Evolutionary conservation across 129 eudicot genomes (phyloP), one percentile per base, ranked within the genome.

Genomic region (Chrysanthemum makinoi): DNA sequence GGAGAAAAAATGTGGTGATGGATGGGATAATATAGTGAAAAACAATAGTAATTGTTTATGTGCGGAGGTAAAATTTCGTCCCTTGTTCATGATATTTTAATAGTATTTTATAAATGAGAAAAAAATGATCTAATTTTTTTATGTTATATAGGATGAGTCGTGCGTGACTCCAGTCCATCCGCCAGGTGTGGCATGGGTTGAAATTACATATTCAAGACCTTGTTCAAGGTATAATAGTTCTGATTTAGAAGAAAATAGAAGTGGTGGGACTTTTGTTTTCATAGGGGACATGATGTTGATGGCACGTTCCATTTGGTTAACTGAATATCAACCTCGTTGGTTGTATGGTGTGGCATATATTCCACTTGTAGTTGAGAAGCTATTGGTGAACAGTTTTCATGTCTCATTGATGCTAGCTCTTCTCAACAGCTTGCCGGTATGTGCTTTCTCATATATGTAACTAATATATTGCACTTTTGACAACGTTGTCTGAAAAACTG

Each of bases 381-480:
- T 85, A 60, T 65, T 89, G 55, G 74, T 83, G 43, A 87, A 84
- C 78, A 63, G 84, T n/a, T 89, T 87, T 75, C 84, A 89, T 54
- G 95, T 93, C 68, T 93, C 98, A 35, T 63, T 89, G 81, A 77
- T 77, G 68, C 80, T 93, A 55, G 98, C 92, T 72, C 87, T 93
- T 70, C 89, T 89, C 62, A 93, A 93, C 72, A 83, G 96, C 75
- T 81, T 93, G 22, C 96, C 96, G 84, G 96, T 93, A 89, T 17
- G 88, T 80, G 60, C 18, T 72, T 50, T 48, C 15, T 62, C 17
- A 2, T 30, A 16, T 13, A 49, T 48, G 77, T 26, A 58, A 28
- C 22, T 20, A 13, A 28, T 33, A 62, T 62, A 33, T 2, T 33
- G 47, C 39, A 20, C 1, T 61, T 61, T 13, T 61, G 0, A 20